A percentile compares a stretch with the other conserved stretches of the same genome.
Conservation (phyloP, 164 flowering plant species). For the Aristolochia contorta region DNA sequence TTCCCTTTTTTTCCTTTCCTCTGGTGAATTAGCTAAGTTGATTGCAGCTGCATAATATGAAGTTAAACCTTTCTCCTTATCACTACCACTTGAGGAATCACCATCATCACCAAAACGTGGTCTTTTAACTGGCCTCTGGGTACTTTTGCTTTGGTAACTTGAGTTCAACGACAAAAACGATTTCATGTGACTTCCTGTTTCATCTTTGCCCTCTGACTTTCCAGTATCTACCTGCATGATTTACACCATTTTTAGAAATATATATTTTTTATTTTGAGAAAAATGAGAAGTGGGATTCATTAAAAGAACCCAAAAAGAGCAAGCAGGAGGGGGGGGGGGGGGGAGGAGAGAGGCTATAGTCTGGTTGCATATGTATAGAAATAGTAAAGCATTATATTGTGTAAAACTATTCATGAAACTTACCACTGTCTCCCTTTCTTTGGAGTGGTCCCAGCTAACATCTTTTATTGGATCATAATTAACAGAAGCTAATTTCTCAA, state of each 20-base stretch:
- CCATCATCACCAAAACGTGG: conserved; percentile 54
- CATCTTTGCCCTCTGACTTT: conserved; percentile 38
- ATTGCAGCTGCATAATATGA: conserved; percentile 62
- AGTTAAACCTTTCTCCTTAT: conserved; percentile 67
- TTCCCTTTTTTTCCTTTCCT: conserved; percentile 84
- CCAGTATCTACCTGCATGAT: conserved; percentile 44
- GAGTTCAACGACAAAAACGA: conserved; percentile 30
- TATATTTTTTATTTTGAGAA: too few relatives aligned
- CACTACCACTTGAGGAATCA: conserved; percentile 89
- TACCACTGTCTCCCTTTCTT: conserved; percentile 29
- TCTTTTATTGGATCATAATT: conserved; percentile 31
- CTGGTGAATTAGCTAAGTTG: conserved; percentile 69
- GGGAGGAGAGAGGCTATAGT: too few relatives aligned
- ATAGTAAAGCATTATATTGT: too few relatives aligned
- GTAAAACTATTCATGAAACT: not conserved
- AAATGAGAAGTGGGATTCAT: too few relatives aligned
- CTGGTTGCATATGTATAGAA: too few relatives aligned
- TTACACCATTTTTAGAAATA: too few relatives aligned
- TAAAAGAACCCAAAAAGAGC: too few relatives aligned
- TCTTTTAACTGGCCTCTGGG: conserved; percentile 54
- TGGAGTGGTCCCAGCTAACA: conserved; percentile 34
- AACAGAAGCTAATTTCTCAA: conserved; percentile 30
- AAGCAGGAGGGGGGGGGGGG: too few relatives aligned
- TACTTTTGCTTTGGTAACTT: conserved; percentile 26
- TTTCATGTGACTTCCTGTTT: conserved; percentile 19